Conservation (phyloP, 1,284 basidiomycete species). For the Mycena sp. region DNA sequence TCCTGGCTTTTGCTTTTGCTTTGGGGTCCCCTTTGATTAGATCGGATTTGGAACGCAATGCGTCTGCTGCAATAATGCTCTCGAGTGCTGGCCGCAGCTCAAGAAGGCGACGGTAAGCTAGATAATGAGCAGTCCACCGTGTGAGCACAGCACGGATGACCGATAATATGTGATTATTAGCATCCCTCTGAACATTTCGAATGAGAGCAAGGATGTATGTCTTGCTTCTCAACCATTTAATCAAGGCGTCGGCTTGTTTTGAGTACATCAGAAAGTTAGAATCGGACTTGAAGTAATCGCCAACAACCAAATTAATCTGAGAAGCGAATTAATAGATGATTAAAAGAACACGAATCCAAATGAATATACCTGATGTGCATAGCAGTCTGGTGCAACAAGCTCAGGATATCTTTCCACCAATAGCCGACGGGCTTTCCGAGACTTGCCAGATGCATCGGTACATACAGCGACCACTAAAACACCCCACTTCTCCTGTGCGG, state of each 20-base stretch:
- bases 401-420: conserved; percentile 26
- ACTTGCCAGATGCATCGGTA: conserved; percentile 44
- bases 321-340: too few relatives aligned
- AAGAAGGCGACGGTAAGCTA: too few relatives aligned
- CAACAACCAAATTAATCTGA: conserved; percentile 45
- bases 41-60: too few relatives aligned
- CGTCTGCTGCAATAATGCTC: too few relatives aligned
- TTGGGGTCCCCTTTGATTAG: conserved; percentile 30
- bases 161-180: conserved; percentile 11
- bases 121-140: conserved; percentile 45
- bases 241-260: too few relatives aligned
- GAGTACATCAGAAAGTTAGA: conserved; percentile 16
- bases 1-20: conserved; percentile 32
- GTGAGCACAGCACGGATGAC: conserved; percentile 40
- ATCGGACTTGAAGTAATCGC: conserved; percentile 40
- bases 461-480: conserved; percentile 35
- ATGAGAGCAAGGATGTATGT: conserved; percentile 35
- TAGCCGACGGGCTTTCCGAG: conserved; percentile 34
- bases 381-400: conserved; percentile 34
- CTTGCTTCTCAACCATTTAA: conserved; percentile 41
- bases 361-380: conserved; percentile 45
- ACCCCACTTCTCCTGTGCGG: conserved; percentile 26
- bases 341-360: too few relatives aligned
- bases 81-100: too few relatives aligned
- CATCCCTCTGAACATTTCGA: conserved; percentile 20